Conservation (phyloP, 441 rosid genomes). For the Pelargonium australe region DNA sequence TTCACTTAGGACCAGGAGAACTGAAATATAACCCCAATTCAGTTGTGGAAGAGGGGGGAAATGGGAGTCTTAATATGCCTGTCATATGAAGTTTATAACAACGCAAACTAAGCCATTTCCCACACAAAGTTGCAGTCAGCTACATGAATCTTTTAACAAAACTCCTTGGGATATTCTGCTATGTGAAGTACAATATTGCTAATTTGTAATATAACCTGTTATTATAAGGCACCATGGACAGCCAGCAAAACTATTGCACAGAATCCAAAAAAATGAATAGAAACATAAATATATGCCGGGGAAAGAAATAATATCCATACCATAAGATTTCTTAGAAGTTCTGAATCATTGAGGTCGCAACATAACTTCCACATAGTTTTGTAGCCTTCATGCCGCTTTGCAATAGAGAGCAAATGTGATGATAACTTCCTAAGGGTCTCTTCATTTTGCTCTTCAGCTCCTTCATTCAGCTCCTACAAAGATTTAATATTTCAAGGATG, state of each 20-base stretch:
- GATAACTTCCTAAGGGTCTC: conserved; percentile 56
- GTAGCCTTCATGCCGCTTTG: conserved; percentile 80
- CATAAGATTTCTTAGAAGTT: conserved; percentile 69
- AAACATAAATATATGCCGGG: conserved; percentile 13
- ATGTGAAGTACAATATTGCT: not conserved
- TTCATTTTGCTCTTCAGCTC: conserved; percentile 32
- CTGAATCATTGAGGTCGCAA: conserved; percentile 77
- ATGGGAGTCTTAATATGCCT: too few species aligned
- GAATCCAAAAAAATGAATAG: not conserved
- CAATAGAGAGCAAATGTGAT: conserved; percentile 56
- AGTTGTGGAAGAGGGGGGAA: too few species aligned
- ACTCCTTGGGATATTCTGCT: not conserved
- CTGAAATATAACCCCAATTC: too few species aligned
- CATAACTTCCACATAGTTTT: conserved; percentile 78
- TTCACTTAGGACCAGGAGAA: too few species aligned
- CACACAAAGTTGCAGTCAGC: too few species aligned
- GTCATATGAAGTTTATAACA: too few species aligned
- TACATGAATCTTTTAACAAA: too few species aligned
- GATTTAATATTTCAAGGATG: conserved; percentile 15
- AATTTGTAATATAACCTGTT: not conserved
- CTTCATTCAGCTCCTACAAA: conserved; percentile 45
- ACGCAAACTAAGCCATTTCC: too few species aligned
- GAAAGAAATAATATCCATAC: conserved; percentile 36
- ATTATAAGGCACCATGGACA: not conserved
- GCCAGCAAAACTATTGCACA: not conserved